Percentiles rank a stretch among this genome's conserved stretches.
phyloP scores from a whole-genome alignment of 805 yeast genomes.

The Nakazawaea peltata region DNA sequence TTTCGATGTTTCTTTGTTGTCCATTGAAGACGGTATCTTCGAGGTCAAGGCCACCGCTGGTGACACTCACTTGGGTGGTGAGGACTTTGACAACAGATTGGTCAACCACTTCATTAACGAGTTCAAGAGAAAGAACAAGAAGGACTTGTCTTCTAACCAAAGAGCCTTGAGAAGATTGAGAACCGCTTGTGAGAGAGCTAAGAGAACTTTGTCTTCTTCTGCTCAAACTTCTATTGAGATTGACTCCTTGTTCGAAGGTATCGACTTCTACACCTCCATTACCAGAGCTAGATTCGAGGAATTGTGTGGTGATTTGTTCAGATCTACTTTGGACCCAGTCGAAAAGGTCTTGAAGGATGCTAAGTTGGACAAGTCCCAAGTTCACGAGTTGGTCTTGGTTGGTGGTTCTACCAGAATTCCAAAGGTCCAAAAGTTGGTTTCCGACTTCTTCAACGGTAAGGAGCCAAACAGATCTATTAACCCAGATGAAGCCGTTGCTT shows the following conservation, averaged over 20 bases:
- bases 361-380: slow-evolving; percentile 81
- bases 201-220: slow-evolving; percentile 94
- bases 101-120: slow-evolving; percentile 91
- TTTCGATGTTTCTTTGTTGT: slow-evolving; percentile 87
- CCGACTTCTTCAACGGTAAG: slow-evolving; percentile 95
- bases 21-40: slow-evolving; percentile 94
- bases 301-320: slow-evolving; percentile 88
- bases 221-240: slow-evolving; percentile 94
- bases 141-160: slow-evolving; percentile 86
- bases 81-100: slow-evolving; percentile 95
- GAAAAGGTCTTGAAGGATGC: slow-evolving; percentile 92
- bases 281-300: slow-evolving; percentile 99
- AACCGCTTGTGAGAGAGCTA: slow-evolving; percentile 98
- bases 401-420: slow-evolving; percentile 99
- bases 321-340: slow-evolving; percentile 91
- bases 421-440: slow-evolving; percentile 89
- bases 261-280: slow-evolving; percentile 92
- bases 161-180: slow-evolving; percentile 97
- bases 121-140: slow-evolving; percentile 97
- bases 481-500: slow-evolving; percentile 99
- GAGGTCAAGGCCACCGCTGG: slow-evolving; percentile 93
- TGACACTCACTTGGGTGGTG: slow-evolving; percentile 96
- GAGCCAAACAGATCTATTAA: slow-evolving; percentile 94
- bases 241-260: slow-evolving; percentile 92
- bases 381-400: slow-evolving; percentile 88